A percentile compares a stretch with the other conserved stretches of the same genome.
Conservation (phyloP, 169 alveolate genomes). For the Amoebophrya sp. region DNA sequence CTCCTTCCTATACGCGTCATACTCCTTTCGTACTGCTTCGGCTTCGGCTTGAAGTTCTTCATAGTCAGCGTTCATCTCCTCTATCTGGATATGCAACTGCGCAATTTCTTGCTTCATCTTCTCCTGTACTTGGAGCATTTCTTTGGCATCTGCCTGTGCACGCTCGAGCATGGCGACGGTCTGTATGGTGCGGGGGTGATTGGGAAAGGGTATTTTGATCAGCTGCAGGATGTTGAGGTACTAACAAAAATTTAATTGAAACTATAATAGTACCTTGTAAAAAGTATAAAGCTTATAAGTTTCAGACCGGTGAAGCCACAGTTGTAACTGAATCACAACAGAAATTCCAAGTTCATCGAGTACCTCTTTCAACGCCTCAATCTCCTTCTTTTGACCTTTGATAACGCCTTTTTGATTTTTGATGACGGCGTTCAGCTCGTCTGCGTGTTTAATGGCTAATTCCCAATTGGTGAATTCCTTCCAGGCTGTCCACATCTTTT, state of each 20-base stretch:
- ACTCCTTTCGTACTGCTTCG: background rate
- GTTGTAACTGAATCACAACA: background rate
- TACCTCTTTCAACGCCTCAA: background rate
- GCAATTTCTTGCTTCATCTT: background rate
- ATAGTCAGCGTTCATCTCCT: constrained; percentile 21
- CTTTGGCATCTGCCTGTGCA: background rate
- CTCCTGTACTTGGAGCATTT: background rate
- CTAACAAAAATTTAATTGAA: too few species aligned
- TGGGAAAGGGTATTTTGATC: too few species aligned
- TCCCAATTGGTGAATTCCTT: background rate
- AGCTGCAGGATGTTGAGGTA: too few species aligned
- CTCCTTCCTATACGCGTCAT: background rate
- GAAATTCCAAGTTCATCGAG: background rate
- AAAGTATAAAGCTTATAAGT: too few species aligned
- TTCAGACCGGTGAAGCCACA: background rate
- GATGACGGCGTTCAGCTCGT: background rate
- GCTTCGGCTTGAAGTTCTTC: constrained; percentile 18
- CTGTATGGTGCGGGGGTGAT: too few species aligned
- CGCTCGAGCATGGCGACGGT: background rate
- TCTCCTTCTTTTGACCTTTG: background rate
- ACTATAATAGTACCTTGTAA: too few species aligned
- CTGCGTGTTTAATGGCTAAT: background rate
- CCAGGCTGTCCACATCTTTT: background rate
- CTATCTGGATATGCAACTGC: background rate
- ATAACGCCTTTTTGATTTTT: background rate